Conservation (phyloP, 1,284 basidiomycete genomes). For the Apiotrichum gamsii region DNA sequence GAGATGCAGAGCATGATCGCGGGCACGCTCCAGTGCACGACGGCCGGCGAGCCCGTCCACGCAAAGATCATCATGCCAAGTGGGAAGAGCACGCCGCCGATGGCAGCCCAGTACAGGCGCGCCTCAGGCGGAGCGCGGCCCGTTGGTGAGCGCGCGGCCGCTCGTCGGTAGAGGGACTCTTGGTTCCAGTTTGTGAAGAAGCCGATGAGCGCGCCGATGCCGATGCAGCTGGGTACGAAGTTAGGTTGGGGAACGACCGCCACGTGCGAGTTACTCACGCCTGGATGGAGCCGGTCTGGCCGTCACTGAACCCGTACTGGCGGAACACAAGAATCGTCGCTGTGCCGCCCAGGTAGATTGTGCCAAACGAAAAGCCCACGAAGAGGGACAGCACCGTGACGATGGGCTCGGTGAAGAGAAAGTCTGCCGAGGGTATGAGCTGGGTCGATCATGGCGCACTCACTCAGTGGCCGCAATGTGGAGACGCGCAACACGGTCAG, state of each 20-base stretch:
- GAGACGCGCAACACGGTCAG: conserved; percentile 36
- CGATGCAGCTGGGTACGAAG: neutral
- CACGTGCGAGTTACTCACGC: conserved; percentile 8
- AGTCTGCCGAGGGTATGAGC: conserved; percentile 20
- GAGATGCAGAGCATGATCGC: conserved; percentile 26
- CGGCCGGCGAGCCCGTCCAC: conserved; percentile 37
- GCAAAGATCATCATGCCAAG: conserved; percentile 34
- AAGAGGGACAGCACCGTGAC: conserved; percentile 48
- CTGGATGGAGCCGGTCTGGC: conserved; percentile 26
- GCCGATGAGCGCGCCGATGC: conserved; percentile 61
- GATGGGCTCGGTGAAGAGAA: conserved; percentile 49
- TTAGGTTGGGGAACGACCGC: no score
- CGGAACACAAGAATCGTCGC: conserved; percentile 34
- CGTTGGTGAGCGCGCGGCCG: conserved; percentile 22
- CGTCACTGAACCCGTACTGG: conserved; percentile 36
- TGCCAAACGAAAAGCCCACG: conserved; percentile 48
- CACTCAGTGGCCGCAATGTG: conserved; percentile 37
- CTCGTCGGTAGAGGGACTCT: conserved; percentile 33
- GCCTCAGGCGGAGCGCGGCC: conserved; percentile 49
- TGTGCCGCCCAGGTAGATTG: conserved; percentile 36
- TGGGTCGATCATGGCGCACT: conserved; percentile 5
- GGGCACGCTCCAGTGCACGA: conserved; percentile 38
- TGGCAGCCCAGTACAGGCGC: conserved; percentile 47
- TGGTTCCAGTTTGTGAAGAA: conserved; percentile 59
- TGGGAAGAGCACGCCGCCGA: conserved; percentile 45